Base-by-base conservation (phyloP, 1,139 yeast genomes). In the Kodamaea anthophila region DNA sequence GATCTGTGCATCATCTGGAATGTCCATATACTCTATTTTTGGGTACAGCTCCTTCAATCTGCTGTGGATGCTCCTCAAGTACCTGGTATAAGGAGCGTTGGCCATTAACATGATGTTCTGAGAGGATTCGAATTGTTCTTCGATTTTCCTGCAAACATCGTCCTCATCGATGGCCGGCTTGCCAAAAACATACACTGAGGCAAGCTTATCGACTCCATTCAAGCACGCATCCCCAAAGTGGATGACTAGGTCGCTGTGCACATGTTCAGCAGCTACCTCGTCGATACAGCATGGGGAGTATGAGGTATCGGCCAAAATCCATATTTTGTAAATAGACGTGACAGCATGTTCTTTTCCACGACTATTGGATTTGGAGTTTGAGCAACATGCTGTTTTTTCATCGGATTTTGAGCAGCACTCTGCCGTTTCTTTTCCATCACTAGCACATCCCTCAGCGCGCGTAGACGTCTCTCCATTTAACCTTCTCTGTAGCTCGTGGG, bases 171-270 rank as follows among this genome's bases (percentile, higher is more conserved):
- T 37, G 10, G 51, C 53, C 0, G 93, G 88, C 33, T 61, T 66
- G 2, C 95, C 95, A 51, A 85, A 74, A 0, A 84, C 80, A 49
- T 83, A 87, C 1, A 77, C 75, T 0, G 87, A 84, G 1, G 83
- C 75, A n/a, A 84, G 52, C 29, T 72, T 75, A 26, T 71, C 76
- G 5, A 85, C 77, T 0, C 88, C 81, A 42, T 83, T 87, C 46
- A 91, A 58, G 53, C 98, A 91, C 0, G 97, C 93, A 49, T 86
- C 94, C 4, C 99, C 99, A 53, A 87, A 86, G 54, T 91, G 98
- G 1, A 88, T 77, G 18, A 93, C 86, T 8, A 83, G 58, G 40
- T 88, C 95, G 13, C 94, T 91, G 5, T 63, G 52, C 9, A 91
- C 94, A 55, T 91, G 99, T 47, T 83, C 88, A 1, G 96, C 94